A percentile compares a stretch with the other conserved stretches of the same genome.
Conservation (phyloP, 148 eudicot genomes). For the Euryodendron excelsum region DNA sequence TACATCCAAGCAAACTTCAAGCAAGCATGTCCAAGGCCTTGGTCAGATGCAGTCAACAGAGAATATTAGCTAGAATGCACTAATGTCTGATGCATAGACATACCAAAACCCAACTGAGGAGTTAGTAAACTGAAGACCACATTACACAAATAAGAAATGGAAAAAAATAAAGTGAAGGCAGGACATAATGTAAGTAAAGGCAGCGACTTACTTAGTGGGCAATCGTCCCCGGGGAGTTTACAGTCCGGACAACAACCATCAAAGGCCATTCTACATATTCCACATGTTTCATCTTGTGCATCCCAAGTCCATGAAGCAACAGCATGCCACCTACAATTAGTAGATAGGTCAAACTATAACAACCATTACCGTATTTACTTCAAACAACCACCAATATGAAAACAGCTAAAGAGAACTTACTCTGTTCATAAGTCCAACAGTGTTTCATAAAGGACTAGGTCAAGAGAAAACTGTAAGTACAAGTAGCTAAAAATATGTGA, state of each 20-base stretch:
- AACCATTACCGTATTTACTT: background rate
- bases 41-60: too few relatives aligned
- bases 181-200: background rate
- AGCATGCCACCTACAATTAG: slow-evolving; percentile 74
- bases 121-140: background rate
- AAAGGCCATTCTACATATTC: slow-evolving; percentile 94
- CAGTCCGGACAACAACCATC: slow-evolving; percentile 99
- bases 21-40: too few relatives aligned
- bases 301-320: slow-evolving; percentile 99
- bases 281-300: slow-evolving; percentile 98
- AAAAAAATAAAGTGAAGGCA: background rate
- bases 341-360: background rate
- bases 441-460: slow-evolving; percentile 16
- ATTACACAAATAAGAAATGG: background rate
- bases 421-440: slow-evolving; percentile 31
- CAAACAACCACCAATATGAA: background rate
- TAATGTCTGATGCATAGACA: background rate
- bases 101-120: slow-evolving; percentile 3
- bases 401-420: slow-evolving; percentile 26
- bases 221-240: slow-evolving; percentile 95
- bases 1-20: too few relatives aligned
- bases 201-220: slow-evolving; percentile 75
- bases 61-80: background rate
- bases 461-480: slow-evolving; percentile 22
- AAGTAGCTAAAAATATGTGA: background rate